These are phyloP conservation scores for Pluteus cervinus DNA, from an alignment of 768 basidiomycete species.

Conservation along the genomic window DNA sequence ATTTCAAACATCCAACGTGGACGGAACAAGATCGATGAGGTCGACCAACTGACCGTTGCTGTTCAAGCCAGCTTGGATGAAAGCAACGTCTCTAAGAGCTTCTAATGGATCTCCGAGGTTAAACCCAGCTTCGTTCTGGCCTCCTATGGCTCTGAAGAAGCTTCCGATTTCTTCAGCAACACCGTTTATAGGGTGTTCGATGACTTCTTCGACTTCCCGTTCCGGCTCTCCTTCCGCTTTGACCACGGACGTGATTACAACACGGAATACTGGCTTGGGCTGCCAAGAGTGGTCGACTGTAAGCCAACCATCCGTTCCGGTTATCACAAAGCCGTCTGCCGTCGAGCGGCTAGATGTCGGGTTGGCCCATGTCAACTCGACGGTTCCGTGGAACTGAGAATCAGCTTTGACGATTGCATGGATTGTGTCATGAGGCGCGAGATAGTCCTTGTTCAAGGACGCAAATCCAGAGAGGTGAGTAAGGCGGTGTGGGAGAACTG, in stretches of 20 bases:
- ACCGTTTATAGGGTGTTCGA: constrained; percentile 44
- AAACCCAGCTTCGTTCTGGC: constrained; percentile 41
- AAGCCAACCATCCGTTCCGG: constrained; percentile 60
- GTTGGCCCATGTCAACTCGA: constrained; percentile 58
- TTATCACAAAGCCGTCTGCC: constrained; percentile 41
- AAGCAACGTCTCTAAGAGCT: constrained; percentile 68
- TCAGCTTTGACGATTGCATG: constrained; percentile 48
- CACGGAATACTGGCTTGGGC: constrained; percentile 25
- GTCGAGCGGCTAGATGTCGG: constrained; percentile 37
- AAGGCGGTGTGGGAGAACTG: constrained; percentile 47
- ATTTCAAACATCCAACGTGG: too few relatives aligned
- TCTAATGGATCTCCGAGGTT: constrained; percentile 51
- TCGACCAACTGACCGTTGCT: constrained; percentile 58
- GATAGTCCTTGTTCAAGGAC: constrained; percentile 63
- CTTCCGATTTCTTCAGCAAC: constrained; percentile 50
- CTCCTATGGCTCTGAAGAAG: constrained; percentile 53
- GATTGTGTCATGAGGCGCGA: constrained; percentile 79
- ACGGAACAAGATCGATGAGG: constrained; percentile 34
- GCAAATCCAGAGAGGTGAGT: constrained; percentile 58
- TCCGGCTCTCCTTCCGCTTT: constrained; percentile 31
- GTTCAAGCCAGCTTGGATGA: constrained; percentile 73
- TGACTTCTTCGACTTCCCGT: constrained; percentile 42
- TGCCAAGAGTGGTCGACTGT: constrained; percentile 30
- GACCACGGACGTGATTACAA: constrained; percentile 31
- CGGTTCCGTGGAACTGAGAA: constrained; percentile 46